A percentile compares a stretch with the other conserved stretches of the same genome.
Conservation (phyloP, 305 asterid genomes). For the Striga hermonthica region DNA sequence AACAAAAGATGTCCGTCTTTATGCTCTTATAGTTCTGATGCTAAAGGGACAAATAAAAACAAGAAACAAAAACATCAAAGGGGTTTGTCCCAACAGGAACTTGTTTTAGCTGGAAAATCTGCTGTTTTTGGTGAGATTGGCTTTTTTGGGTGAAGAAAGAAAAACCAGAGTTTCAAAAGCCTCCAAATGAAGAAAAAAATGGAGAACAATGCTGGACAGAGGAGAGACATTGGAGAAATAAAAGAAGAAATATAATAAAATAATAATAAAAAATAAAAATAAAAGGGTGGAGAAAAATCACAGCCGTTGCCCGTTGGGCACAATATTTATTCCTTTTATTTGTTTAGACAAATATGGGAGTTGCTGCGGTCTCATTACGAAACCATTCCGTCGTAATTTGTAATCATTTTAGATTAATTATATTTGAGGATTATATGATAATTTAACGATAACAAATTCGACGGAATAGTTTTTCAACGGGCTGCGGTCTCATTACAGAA, state of each 20-base stretch:
- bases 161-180: not conserved
- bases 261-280: too few relatives aligned
- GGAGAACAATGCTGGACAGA: conserved; percentile 2
- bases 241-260: not conserved
- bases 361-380: too few relatives aligned
- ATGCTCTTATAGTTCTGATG: not conserved
- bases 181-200: conserved; percentile 1
- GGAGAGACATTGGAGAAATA: conserved; percentile 25
- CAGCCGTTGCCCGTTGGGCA: conserved; percentile 12
- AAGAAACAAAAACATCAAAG: not conserved
- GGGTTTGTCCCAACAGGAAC: not conserved
- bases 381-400: too few relatives aligned
- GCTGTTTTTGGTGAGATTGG: conserved; percentile 8
- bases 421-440: too few relatives aligned
- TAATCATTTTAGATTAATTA: too few relatives aligned
- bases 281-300: too few relatives aligned
- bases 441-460: too few relatives aligned
- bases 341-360: conserved; percentile 30
- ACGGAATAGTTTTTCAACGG: too few relatives aligned
- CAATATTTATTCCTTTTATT: conserved; percentile 20
- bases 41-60: not conserved
- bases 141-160: not conserved
- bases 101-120: conserved; percentile 9
- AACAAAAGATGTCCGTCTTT: not conserved
- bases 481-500: too few relatives aligned